phyloP scores from a whole-genome alignment of 164 flowering plant genomes.

The Platanus orientalis region DNA sequence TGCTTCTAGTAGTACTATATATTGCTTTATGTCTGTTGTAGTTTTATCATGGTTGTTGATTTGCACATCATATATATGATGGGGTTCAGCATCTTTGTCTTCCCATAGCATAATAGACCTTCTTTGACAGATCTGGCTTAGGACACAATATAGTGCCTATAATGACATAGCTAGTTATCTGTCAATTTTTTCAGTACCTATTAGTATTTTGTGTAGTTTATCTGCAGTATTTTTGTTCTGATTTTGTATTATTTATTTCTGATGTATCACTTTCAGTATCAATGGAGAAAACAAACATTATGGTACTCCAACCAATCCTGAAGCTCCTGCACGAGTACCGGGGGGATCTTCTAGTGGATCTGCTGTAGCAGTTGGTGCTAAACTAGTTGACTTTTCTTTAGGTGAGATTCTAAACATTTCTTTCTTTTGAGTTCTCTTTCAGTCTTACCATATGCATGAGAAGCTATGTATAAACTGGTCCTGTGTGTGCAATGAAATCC shows the following conservation, averaged over 20 bases:
- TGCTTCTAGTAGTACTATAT: too few species aligned
- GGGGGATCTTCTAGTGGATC: conserved; percentile 96
- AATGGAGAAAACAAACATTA: conserved; percentile 83
- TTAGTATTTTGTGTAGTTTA: too few species aligned
- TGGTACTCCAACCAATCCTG: conserved; percentile 84
- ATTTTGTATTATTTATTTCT: conserved; percentile 6
- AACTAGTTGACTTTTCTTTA: conserved; percentile 76
- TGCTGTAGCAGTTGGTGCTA: conserved; percentile 88
- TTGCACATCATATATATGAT: too few species aligned
- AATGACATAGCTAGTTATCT: too few species aligned
- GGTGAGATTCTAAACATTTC: conserved; percentile 41
- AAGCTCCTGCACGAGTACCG: conserved; percentile 50
- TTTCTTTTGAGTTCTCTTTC: background rate
- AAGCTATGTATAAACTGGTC: too few species aligned
- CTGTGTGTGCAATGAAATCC: too few species aligned
- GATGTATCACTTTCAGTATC: conserved; percentile 44
- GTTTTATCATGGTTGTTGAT: too few species aligned
- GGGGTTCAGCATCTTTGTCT: background rate
- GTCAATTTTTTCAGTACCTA: too few species aligned
- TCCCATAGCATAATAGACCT: background rate
- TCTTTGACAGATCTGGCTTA: background rate
- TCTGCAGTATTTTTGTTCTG: conserved; percentile 3
- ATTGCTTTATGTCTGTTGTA: too few species aligned
- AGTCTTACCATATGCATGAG: background rate
- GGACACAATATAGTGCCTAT: background rate